Base-by-base conservation (phyloP, 768 basidiomycete genomes). In the Termitomyces titanicus region DNA sequence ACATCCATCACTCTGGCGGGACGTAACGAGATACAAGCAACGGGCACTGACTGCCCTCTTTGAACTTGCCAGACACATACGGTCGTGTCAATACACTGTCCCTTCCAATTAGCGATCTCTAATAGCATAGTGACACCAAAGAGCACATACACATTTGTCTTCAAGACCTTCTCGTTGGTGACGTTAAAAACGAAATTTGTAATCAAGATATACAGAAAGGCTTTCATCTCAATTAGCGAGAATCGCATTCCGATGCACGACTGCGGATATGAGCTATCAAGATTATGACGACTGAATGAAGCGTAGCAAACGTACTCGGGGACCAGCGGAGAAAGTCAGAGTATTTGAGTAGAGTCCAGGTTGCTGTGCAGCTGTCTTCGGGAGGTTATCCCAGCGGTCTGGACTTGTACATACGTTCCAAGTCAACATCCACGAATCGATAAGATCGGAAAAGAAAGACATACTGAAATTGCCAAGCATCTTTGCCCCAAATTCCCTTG, bases 231-330 rank as follows among this genome's bases (percentile, higher is more conserved):
- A 51, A 92, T 88, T 66, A 92, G 72, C 5, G 91, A 89, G 67
- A 94, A 91, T 22, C 85, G 82, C 73, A 88, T 77, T 3, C 91
- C 91, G 47, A 92, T 88, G 64, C 92, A 93, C 1, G 89, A 87
- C 91, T 93, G 51, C 49, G 56, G 13, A 50, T 48, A 31, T 20
- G 5, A 20, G 47, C 24, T n/a, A 51, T 57, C 31, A 51, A 58
- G 45, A 43, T 15, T 22, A 17, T 34, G 25, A 13, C n/a, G 10
- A 44, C 39, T 4, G 56, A 37, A 45, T 25, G 7, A 35, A n/a
- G 42, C 53, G 27, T n/a, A 24, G 13, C 25, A 18, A 3, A 75
- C 89, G 55, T 66, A 89, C 91, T 47, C 91, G 78, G 45, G 90
- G 90, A 18, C 91, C 92, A 18, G 86, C 84, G 12, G 90, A 92